Conservation (phyloP, 148 eudicot species). For the Camellia granthamiana region DNA sequence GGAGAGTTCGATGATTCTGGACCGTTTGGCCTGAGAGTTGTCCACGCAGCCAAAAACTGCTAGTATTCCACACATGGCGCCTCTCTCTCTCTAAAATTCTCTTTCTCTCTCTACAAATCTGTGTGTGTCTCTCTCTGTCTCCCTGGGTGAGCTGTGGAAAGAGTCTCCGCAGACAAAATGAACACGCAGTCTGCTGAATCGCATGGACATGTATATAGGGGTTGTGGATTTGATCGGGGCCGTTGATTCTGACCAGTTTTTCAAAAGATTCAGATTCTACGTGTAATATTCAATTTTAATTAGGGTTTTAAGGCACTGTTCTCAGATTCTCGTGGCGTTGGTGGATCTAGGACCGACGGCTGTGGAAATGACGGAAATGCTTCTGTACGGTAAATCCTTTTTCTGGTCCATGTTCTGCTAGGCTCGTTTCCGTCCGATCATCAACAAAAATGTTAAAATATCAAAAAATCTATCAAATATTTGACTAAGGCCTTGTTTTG, state of each 20-base stretch:
- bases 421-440: no score
- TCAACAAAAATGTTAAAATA: no score
- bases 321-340: background rate
- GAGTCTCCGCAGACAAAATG: background rate
- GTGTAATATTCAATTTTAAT: background rate
- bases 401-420: no score
- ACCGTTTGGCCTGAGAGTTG: conserved; percentile 63
- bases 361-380: no score
- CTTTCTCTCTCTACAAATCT: conserved; percentile 5
- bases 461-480: no score
- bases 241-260: conserved; percentile 25
- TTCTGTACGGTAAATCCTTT: no score
- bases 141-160: background rate
- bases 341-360: no score
- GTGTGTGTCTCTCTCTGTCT: background rate
- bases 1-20: conserved; percentile 89
- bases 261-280: conserved; percentile 17
- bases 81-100: conserved; percentile 12
- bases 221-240: conserved; percentile 18
- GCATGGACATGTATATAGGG: background rate
- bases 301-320: conserved; percentile 21
- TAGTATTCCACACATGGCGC: conserved; percentile 87
- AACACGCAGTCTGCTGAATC: background rate
- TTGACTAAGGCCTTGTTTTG: no score
- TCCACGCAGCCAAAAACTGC: conserved; percentile 88